Evolutionary conservation across 1,284 basidiomycete species (phyloP), one percentile per base, ranked within the genome.

Genomic region (Heterobasidion parviporum): DNA sequence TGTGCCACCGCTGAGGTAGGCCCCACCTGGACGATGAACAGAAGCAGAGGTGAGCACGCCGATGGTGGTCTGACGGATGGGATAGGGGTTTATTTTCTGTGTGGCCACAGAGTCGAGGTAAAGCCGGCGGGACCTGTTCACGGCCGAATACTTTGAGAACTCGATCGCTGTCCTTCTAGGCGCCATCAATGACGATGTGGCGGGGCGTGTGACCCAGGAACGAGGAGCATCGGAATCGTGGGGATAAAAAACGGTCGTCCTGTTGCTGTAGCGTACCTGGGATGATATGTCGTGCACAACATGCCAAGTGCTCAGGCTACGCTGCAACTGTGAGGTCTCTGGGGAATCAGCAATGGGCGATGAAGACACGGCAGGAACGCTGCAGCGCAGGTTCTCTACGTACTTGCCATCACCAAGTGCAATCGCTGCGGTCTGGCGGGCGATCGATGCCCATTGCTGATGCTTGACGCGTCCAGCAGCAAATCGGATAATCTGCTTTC

Each of bases 31-130:
- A 54, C 72, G 72, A 61, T 73, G 76, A 12, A 74, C 67, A 26
- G 76, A 77, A 2, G 76, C 73, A 60, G 73, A 76, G 35, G 76
- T 77, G 6, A 80, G 65, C 12, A 80, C 67, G 41, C 77, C 78
- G 34, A 79, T 61, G 9, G 63, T 63, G 7, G 68, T 67, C n/a
- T 56, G 63, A 32, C 64, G 65, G 20, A 63, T 57, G 32, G 35
- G 51, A 38, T 49, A 56, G 7, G 62, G 58, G 48, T 54, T 49
- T 35, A 56, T 59, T 26, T 52, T 66, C 32, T 55, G 61, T 33
- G 64, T 58, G 14, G 54, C 41, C 8, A 46, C 35, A 16, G 14
- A 41, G 34, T 55, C 48, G 18, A 53, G 53, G 51, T 54, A 58
- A 3, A 69, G 57, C 12, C 60, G 66, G 32, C 71, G 70, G 43